A percentile compares a stretch with the other conserved stretches of the same genome.
Evolutionary conservation across 73 alveolate genomes (phyloP).

Genomic region (Paramecium primaurelia): DNA sequence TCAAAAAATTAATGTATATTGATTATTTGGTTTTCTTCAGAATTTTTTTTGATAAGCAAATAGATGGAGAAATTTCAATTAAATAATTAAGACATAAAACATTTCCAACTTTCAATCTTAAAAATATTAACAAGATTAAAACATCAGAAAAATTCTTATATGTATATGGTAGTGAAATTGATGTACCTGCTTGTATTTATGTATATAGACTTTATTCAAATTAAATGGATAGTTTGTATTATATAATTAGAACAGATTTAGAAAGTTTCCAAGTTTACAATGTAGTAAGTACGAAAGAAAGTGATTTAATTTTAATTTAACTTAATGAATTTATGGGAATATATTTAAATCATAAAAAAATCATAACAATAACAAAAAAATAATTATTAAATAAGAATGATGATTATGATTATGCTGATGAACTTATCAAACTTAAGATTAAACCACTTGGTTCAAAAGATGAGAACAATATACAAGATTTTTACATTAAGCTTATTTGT

Average conservation of each 20-base stretch:
- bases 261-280: neutral
- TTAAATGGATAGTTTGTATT: neutral
- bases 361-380: neutral
- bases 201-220: neutral
- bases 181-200: neutral
- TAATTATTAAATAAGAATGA: neutral
- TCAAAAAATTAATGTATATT: neutral
- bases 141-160: neutral
- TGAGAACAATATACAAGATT: neutral
- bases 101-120: neutral
- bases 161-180: neutral
- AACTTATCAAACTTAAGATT: neutral
- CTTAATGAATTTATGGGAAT: neutral
- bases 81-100: neutral
- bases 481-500: neutral
- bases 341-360: neutral
- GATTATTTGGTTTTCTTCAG: neutral
- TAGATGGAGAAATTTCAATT: neutral
- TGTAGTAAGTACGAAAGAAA: neutral
- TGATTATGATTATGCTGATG: neutral
- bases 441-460: neutral
- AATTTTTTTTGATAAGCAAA: neutral
- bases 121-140: neutral
- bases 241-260: neutral
- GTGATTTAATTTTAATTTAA: too few species aligned